Conservation (phyloP, 495 filamentous ascomycete species). For the Collariella sp. region DNA sequence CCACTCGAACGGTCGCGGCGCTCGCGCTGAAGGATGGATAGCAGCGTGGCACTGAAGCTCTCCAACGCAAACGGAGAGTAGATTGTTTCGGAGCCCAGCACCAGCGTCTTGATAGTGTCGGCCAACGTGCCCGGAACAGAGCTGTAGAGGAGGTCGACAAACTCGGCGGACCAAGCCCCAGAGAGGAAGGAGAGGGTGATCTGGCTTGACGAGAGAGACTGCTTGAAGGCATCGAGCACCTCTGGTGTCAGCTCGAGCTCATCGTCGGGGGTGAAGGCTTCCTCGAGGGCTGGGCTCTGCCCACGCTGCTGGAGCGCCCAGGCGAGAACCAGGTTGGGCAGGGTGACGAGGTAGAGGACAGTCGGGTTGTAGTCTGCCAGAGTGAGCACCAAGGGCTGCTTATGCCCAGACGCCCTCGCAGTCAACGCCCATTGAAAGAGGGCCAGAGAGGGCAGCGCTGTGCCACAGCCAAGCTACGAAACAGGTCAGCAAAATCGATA, state of each 20-base stretch:
- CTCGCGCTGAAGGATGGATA: constrained; percentile 52
- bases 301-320: constrained; percentile 52
- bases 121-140: constrained; percentile 15
- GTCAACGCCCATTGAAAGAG: constrained; percentile 62
- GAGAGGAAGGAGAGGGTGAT: constrained; percentile 69
- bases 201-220: constrained; percentile 43
- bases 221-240: constrained; percentile 53
- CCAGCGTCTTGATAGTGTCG: constrained; percentile 33
- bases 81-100: constrained; percentile 90
- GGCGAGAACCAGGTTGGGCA: constrained; percentile 79
- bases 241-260: constrained; percentile 66
- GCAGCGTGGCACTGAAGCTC: constrained; percentile 65
- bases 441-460: constrained; percentile 71
- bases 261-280: constrained; percentile 44
- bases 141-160: constrained; percentile 48
- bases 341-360: constrained; percentile 76
- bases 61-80: constrained; percentile 71
- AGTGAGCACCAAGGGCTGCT: constrained; percentile 48
- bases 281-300: constrained; percentile 24
- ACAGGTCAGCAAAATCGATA: constrained; percentile 15
- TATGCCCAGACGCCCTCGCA: constrained; percentile 18
- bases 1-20: constrained; percentile 30
- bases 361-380: constrained; percentile 84
- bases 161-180: constrained; percentile 70
- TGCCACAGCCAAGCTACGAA: constrained; percentile 77